Percentiles rank a stretch among this genome's conserved stretches.
phyloP scores from a whole-genome alignment of 306 rosid species.

The Crotalaria pallida region DNA sequence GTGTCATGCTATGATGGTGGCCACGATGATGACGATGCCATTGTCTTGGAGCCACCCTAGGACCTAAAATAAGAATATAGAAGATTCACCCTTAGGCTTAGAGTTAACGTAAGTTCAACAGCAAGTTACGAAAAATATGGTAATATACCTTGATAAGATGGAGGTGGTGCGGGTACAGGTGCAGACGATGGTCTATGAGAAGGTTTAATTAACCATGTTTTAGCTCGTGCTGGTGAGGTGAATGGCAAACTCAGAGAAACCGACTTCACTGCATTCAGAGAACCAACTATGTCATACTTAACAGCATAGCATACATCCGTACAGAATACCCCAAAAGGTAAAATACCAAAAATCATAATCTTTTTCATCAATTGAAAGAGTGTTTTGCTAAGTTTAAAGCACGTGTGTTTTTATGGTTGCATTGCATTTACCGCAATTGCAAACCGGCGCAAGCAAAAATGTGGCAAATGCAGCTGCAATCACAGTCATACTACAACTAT shows the following conservation, averaged over 20 bases:
- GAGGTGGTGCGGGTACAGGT: slow-evolving; percentile 54
- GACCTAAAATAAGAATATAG: slow-evolving; percentile 42
- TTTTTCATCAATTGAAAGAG: background rate
- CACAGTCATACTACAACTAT: too few species aligned
- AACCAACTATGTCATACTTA: slow-evolving; percentile 10
- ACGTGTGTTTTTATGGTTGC: too few species aligned
- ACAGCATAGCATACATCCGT: background rate
- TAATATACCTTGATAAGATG: slow-evolving; percentile 48
- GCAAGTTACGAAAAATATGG: background rate
- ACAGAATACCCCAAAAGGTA: background rate
- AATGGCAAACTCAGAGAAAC: slow-evolving; percentile 41
- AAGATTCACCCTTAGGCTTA: slow-evolving; percentile 6
- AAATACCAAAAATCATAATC: background rate
- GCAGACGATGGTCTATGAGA: slow-evolving; percentile 45
- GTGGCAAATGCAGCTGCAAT: too few species aligned
- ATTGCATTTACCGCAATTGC: too few species aligned
- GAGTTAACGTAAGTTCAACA: background rate
- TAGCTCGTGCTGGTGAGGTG: slow-evolving; percentile 40
- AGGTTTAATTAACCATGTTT: slow-evolving; percentile 36
- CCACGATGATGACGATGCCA: slow-evolving; percentile 30
- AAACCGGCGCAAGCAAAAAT: too few species aligned
- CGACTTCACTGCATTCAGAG: slow-evolving; percentile 55
- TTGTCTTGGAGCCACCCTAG: slow-evolving; percentile 30
- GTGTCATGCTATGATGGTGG: slow-evolving; percentile 42
- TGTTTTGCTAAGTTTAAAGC: background rate